Conservation (phyloP, 768 basidiomycete genomes). For the Phaffia tasmanica region DNA sequence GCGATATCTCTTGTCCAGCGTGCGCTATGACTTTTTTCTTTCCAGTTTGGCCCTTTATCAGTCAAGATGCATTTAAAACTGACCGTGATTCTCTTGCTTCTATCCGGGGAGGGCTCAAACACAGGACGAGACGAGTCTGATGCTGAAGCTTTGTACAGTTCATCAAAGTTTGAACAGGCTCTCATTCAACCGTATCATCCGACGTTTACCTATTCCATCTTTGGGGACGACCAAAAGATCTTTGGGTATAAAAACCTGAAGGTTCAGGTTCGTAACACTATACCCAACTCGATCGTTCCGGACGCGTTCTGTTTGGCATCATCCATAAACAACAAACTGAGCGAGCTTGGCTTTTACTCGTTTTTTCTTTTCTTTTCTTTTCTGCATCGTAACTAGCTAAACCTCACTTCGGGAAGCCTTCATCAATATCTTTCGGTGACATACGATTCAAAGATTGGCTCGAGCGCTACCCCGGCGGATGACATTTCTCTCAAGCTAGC, state of each 20-base stretch:
- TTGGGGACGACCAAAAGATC: constrained; percentile 89
- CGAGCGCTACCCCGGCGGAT: constrained; percentile 55
- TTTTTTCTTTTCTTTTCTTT: not conserved
- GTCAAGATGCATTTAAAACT: too few species aligned
- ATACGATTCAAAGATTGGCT: constrained; percentile 53
- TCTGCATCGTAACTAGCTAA: constrained; percentile 45
- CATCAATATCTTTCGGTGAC: constrained; percentile 59
- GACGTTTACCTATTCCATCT: constrained; percentile 91
- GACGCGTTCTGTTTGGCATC: too few species aligned
- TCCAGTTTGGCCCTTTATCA: not conserved
- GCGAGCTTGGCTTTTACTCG: not conserved
- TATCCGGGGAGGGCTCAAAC: not conserved
- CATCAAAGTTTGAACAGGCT: not conserved
- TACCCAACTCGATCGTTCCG: too few species aligned
- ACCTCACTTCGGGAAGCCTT: constrained; percentile 79
- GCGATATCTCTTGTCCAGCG: not conserved
- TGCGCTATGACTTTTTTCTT: not conserved
- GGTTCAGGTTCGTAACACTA: constrained; percentile 55
- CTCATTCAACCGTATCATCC: constrained; percentile 58
- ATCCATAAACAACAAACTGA: too few species aligned
- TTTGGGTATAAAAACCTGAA: constrained; percentile 80
- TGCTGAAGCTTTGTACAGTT: constrained; percentile 36
- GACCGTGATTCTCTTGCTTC: not conserved
- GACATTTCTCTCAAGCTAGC: constrained; percentile 70
- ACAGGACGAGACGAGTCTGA: constrained; percentile 50